Base-by-base conservation (phyloP, 164 flowering plant species). In the Vitis labrusca region DNA sequence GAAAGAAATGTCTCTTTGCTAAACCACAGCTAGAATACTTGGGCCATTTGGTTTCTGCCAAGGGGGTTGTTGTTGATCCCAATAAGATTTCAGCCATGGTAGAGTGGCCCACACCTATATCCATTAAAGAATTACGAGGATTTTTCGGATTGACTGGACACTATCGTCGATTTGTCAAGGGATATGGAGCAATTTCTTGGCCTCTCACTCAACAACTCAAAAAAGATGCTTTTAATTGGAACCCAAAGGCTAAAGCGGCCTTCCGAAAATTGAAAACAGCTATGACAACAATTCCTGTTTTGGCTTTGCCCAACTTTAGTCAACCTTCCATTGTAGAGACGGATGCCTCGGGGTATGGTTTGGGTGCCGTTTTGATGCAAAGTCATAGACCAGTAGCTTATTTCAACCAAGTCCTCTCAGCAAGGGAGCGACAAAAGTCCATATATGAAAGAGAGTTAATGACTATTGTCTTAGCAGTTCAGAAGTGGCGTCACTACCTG, bases 331-430 rank as follows among this genome's bases (percentile, higher is more conserved):
- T 9, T 4, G 9, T 64, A 4, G 64, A 65, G 49, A 50, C 69
- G 1, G 59, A 65, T 64, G 74, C 72, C n/a, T 64, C 64, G 0
- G 51, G 17, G 8, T 2, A 0, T 15, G 74, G 58, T 2, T 9
- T 71, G 15, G 74, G 69, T 1, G 74, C 32, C 9, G 53, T 71
- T 5, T 9, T 71, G 6, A 2, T 15, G 0, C 74, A 71, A 55
- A 8, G 50, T 1, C 30, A 50, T 1, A 52, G 51, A 10, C 68
- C 68, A 0, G 17, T 71, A 7, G 57, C 68, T 16, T 70, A 1
- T 14, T 30, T 52, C n/a, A 16, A 57, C 19, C 60, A 67, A 30
- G n/a, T 30, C 32, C 48, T 48, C 44, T 6, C 44, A 32, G 3
- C 44, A 32, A 19, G 23, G 23, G 44, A 3, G 3, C 44, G 44